Conservation (phyloP, 352 stramenopile genomes). For the Blastocystis sp. region DNA sequence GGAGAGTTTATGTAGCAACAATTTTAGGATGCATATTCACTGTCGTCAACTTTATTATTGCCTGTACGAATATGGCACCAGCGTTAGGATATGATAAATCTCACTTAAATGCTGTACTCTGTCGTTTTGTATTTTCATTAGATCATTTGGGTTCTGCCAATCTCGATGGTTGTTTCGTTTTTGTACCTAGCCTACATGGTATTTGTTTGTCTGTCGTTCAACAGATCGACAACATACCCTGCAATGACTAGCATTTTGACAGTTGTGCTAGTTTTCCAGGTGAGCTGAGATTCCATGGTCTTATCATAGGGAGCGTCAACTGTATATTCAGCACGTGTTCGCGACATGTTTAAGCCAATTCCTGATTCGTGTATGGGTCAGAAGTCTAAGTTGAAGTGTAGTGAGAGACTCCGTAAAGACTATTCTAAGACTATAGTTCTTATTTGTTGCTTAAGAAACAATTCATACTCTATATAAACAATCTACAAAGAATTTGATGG, state of each 20-base stretch:
- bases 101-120: not conserved
- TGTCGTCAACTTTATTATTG: not conserved
- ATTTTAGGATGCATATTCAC: conserved; percentile 13
- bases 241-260: not conserved
- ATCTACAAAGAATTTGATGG: too few relatives aligned
- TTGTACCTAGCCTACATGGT: conserved; percentile 6
- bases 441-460: conserved; percentile 25
- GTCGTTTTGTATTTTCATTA: not conserved
- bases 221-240: not conserved
- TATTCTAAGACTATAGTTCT: not conserved
- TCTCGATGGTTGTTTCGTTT: not conserved
- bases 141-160: conserved; percentile 39
- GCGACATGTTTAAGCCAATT: conserved; percentile 44
- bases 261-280: not conserved
- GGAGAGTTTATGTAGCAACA: conserved; percentile 13
- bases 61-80: not conserved
- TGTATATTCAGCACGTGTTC: not conserved
- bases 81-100: not conserved
- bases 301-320: not conserved
- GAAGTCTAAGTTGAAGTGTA: not conserved
- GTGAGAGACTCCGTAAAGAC: conserved; percentile 7
- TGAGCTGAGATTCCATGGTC: not conserved
- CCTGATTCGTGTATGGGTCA: not conserved
- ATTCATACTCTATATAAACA: not conserved
- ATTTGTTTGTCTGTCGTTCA: not conserved